Base-by-base conservation (phyloP, 108 stramenopile species). In the Skeletonema marinoi region DNA sequence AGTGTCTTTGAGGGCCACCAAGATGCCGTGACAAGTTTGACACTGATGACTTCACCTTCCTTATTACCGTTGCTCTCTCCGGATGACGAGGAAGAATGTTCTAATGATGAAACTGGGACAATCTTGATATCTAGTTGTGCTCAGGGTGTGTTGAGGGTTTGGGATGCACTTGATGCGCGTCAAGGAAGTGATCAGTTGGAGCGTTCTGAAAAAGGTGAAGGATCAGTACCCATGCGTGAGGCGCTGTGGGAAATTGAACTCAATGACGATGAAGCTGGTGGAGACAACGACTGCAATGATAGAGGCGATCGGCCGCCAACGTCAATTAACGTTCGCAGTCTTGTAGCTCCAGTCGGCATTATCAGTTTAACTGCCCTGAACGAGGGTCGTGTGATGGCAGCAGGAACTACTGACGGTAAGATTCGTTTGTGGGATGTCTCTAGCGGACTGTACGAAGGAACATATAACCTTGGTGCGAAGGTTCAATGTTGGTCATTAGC, bases 221-320 rank as follows among this genome's bases (percentile, higher is more conserved):
- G 7, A 56, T 25, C 51, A 54, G 46, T 38, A 9, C 73, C 21
- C 21, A 54, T 32, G 42, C 48, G 63, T 9, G 63, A 46, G 38
- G 51, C 69, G 0, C 21, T 78, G 16, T 72, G 78, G 78, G 71
- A 78, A 29, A 72, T 78, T 48, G 70, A 78, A 58, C 21, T 78
- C 25, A 78, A 78, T 58, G 41, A 71, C 7, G 63, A 65, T 2
- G 51, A 78, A 3, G 68, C 56, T 14, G 48, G 8, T 9, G 30
- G 0, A 54, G 51, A 54, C 17, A 54, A 54, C 21, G 21, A 54
- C 6, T 21, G 21, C 51, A 25, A 7, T 54, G 7, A 8, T 25
- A 6, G 21, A 54, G 17, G 51, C 6, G 51, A 54, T 25, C 51
- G 51, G 1, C 51, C 21, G 51, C 51, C 51, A 16, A 54, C 51